Evolutionary conservation across 805 yeast genomes (phyloP), one percentile per base, ranked within the genome.

Genomic region (Pichia kluyveri): DNA sequence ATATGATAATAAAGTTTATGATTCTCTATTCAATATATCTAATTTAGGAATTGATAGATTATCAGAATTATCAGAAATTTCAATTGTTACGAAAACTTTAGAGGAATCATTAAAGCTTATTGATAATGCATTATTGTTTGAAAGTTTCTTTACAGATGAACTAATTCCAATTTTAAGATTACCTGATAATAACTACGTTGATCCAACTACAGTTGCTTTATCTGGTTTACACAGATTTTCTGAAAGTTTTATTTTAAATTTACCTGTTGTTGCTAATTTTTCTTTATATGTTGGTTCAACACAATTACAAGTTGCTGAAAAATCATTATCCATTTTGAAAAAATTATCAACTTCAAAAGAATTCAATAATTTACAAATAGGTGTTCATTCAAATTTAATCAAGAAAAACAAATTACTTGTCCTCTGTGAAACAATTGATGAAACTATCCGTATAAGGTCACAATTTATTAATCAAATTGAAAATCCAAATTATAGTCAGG

Each of bases 381-480:
- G 43, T 1, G 2, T 11, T 3, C 42, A 56, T 8, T 46, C 60
- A 1, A 41, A 55, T 9, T 34, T 50, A 4, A 50, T 54, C 4
- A 72, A 72, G 10, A 77, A 72, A 46, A 82, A 81, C 52, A 77
- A 89, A 54, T 65, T 91, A 14, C 63, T 90, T 42, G 80, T 87
- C 0, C 72, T 86, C 38, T 73, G 85, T 46, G 84, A 82, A 56
- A 82, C 89, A 15, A 77, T 85, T 32, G 86, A 86, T 54, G 96
- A 90, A 55, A 79, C 95, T 0, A 68, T 75, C 2, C 73, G 90
- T 54, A 84, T 91, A 38, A 77, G 84, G 51, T 77, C 76, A 55
- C 79, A 88, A 0, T 80, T 89, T 50, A 79, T 86, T 40, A 76
- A 79, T 39, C 95, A 87, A 57, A 56, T 83, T 23, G 82, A 76